These are phyloP conservation scores for Kodamaea sagamina DNA, from an alignment of 805 yeast species.

Conservation along the genomic window DNA sequence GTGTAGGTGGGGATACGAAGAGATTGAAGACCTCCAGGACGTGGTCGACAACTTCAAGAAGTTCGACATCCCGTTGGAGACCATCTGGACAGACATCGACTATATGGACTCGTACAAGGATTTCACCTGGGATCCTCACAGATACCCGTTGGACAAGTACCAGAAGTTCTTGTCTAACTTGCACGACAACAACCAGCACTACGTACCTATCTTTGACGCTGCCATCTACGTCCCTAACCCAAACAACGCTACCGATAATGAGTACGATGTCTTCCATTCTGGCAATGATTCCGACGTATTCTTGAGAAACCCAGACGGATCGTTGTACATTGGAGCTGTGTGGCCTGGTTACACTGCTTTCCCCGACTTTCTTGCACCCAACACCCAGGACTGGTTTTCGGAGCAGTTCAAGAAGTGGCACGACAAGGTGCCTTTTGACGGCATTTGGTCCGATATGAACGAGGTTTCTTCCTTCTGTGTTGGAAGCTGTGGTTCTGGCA, in stretches of 20 bases:
- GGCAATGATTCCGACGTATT: conserved; percentile 23
- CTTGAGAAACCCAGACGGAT: conserved; percentile 28
- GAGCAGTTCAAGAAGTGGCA: conserved; percentile 23
- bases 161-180: conserved; percentile 19
- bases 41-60: conserved; percentile 23
- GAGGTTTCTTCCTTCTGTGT: conserved; percentile 33
- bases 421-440: conserved; percentile 21
- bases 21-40: conserved; percentile 19
- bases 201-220: conserved; percentile 29
- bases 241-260: conserved; percentile 20
- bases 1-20: conserved; percentile 28
- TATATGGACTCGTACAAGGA: conserved; percentile 28
- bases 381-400: conserved; percentile 25
- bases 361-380: conserved; percentile 29
- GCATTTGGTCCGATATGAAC: conserved; percentile 29
- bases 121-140: conserved; percentile 26
- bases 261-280: conserved; percentile 19
- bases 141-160: conserved; percentile 22
- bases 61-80: conserved; percentile 24
- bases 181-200: conserved; percentile 25
- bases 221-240: conserved; percentile 29
- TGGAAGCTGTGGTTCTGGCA: conserved; percentile 30
- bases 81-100: conserved; percentile 29
- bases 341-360: conserved; percentile 34
- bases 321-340: conserved; percentile 30